These are phyloP conservation scores for rapeseed (Brassica napus) DNA, from an alignment of 345 rosid genomes.

Conservation along the genomic window DNA sequence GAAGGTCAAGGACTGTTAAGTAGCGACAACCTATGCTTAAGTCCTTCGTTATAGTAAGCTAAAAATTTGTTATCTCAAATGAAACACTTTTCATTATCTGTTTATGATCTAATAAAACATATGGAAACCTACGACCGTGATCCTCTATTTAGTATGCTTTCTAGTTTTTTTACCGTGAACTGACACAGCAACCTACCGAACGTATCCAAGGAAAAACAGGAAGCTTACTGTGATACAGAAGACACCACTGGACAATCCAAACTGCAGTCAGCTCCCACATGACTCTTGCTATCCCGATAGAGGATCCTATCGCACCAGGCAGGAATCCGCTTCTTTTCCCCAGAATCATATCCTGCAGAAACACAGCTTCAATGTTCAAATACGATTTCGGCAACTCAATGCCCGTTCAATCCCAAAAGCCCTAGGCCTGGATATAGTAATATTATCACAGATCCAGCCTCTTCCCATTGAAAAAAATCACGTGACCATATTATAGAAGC, in stretches of 20 bases:
- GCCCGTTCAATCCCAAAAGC: background rate
- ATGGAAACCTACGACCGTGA: conserved; percentile 10
- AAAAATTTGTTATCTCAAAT: background rate
- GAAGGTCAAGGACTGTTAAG: background rate
- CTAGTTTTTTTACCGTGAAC: background rate
- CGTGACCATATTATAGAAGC: background rate
- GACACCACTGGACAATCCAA: conserved; percentile 71
- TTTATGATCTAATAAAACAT: conserved; percentile 9
- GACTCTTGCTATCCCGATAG: conserved; percentile 62
- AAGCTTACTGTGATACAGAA: conserved; percentile 58
- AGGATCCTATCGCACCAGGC: conserved; percentile 89
- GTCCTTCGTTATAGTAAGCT: background rate
- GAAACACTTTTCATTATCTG: background rate
- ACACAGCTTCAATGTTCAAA: conserved; percentile 6
- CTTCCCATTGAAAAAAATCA: background rate
- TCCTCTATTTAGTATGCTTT: conserved; percentile 1
- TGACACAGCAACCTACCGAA: background rate
- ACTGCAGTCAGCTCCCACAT: conserved; percentile 55
- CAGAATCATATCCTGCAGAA: conserved; percentile 71
- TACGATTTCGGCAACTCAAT: background rate
- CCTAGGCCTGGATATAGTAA: background rate
- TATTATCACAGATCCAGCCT: conserved; percentile 9
- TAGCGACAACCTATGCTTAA: background rate
- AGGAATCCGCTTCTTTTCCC: conserved; percentile 83
- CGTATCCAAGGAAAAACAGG: background rate